These are phyloP conservation scores for Nannochloropsis oceanica DNA, from an alignment of 108 stramenopile genomes.

Conservation along the genomic window DNA sequence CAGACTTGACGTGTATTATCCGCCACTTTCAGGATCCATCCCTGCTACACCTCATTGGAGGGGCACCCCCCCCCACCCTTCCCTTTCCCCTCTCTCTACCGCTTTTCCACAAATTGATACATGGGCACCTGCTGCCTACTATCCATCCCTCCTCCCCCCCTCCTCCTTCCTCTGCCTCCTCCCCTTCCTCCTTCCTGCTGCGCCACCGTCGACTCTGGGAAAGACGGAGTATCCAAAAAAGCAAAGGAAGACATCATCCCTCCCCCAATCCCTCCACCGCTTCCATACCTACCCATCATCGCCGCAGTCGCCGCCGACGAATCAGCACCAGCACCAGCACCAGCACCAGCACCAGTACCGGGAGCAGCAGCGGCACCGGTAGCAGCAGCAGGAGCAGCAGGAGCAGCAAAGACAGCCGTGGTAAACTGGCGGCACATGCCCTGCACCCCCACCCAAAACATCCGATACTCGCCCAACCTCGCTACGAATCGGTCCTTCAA, in stretches of 20 bases:
- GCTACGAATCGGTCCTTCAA: conserved; percentile 35
- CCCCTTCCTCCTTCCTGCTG: neutral
- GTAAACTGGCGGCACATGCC: conserved; percentile 5
- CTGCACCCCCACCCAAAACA: conserved; percentile 39
- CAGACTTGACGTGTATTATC: no score
- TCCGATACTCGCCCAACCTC: conserved; percentile 35
- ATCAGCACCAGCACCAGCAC: no score
- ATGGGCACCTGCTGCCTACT: neutral
- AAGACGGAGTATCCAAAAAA: no score
- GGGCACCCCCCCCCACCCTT: no score
- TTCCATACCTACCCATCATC: neutral
- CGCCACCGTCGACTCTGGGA: no score
- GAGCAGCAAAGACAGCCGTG: neutral
- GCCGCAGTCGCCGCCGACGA: neutral
- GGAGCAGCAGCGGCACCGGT: neutral
- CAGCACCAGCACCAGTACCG: neutral
- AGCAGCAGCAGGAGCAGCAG: neutral
- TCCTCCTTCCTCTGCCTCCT: neutral
- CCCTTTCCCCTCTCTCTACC: neutral
- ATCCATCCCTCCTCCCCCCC: neutral
- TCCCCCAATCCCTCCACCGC: neutral
- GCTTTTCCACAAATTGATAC: neutral
- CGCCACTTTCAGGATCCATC: no score
- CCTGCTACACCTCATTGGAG: no score
- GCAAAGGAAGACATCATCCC: neutral